Base-by-base conservation (phyloP, 345 rosid species). In the Limnanthes douglasii region DNA sequence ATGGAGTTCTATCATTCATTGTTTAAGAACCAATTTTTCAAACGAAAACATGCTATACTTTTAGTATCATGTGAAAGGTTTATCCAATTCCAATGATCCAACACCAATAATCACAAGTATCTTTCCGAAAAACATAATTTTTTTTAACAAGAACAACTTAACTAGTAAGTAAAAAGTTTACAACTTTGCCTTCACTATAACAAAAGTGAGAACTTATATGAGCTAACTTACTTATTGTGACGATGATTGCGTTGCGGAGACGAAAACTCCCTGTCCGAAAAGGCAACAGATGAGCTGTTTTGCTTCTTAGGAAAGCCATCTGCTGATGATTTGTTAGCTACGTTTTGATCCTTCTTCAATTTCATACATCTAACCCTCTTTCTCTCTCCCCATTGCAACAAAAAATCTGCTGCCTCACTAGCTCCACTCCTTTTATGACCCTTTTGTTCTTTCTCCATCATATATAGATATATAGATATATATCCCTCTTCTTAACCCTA, bases 371-470 rank as follows among this genome's bases (percentile, higher is more conserved):
- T 65, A 53, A 61, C 85, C 63, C 78, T 71, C 65, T 86, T 86
- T 45, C 73, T 73, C 34, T 65, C 79, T 27, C 97, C 97, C 97
- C 97, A 82, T 59, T 86, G 85, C 49, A 86, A 52, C 53, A 73
- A 64, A 60, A 86, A 86, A 63, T 86, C 93, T 21, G 72, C 70
- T 21, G 72, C 70, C 52, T 73, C 85, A 45, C 62, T 39, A 28
- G 46, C 62, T 61, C 57, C 54, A 55, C 17, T 38, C n/a, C 57
- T 62, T 62, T 60, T 70, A 35, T 69, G 74, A 46, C 62, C 66
- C 56, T 60, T 86, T 37, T 50, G 69, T 41, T 82, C 88, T 56
- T 60, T 65, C 37, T 75, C 86, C 94, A 78, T 82, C 20, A 11
- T 37, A 24, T n/a, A n/a, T n/a, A n/a, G n/a, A n/a, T n/a, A n/a